Conservation (phyloP, 225 moss, liverwort and hornwort genomes). For the Antitrichia curtipendula region DNA sequence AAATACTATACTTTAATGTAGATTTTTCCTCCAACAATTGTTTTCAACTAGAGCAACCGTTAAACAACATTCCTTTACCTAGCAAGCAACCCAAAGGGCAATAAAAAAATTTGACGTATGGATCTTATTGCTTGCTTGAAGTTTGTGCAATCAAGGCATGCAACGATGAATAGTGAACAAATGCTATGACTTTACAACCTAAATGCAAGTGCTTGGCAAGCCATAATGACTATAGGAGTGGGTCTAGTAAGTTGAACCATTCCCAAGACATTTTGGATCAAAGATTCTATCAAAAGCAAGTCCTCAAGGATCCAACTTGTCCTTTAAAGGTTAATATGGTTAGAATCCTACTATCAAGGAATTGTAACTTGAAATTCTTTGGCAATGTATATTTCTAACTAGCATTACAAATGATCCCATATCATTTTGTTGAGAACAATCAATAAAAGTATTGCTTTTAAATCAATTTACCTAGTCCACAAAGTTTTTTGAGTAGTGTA, state of each 20-base stretch:
- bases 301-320: fast-evolving
- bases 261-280: neutral
- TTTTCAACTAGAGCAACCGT: neutral
- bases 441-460: neutral
- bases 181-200: neutral
- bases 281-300: neutral
- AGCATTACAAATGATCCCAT: neutral
- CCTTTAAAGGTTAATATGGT: neutral
- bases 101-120: neutral
- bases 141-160: fast-evolving
- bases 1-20: neutral
- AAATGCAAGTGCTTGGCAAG: neutral
- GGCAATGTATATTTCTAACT: neutral
- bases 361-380: no score
- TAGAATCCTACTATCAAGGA: neutral
- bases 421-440: neutral
- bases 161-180: neutral
- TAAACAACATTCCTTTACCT: neutral
- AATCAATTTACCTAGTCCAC: no score
- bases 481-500: no score
- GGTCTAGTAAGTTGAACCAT: neutral
- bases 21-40: neutral
- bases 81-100: neutral
- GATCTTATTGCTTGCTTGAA: neutral
- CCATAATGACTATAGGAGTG: neutral